Percentiles rank a stretch among this genome's conserved stretches.
Evolutionary conservation across 2,329 filamentous ascomycete genomes (phyloP).

Genomic region (Pseudopyricularia cyperi): DNA sequence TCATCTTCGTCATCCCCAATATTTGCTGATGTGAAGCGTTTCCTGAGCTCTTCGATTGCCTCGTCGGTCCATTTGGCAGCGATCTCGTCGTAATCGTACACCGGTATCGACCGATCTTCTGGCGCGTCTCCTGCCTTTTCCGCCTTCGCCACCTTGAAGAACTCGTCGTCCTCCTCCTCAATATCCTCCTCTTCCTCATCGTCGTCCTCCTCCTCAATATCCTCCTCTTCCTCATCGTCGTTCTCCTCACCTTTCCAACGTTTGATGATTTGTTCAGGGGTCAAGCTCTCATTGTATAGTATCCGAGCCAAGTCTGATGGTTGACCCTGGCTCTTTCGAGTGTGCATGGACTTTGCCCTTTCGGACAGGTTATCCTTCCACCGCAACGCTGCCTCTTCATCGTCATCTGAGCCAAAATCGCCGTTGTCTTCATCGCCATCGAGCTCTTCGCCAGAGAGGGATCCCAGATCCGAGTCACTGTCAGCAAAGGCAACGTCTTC

Average conservation of each 20-base stretch:
- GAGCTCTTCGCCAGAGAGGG: conserved; percentile 46
- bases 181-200: conserved; percentile 45
- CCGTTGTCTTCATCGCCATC: conserved; percentile 32
- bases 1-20: conserved; percentile 40
- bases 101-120: conserved; percentile 69
- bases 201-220: conserved; percentile 42
- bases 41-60: conserved; percentile 60
- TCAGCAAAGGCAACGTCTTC: conserved; percentile 85
- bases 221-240: conserved; percentile 42
- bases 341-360: conserved; percentile 60
- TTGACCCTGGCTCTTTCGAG: conserved; percentile 58
- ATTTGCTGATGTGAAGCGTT: conserved; percentile 61
- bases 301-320: conserved; percentile 72
- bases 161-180: conserved; percentile 45
- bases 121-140: conserved; percentile 55
- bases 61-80: conserved; percentile 78
- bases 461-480: conserved; percentile 91
- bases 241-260: conserved; percentile 62
- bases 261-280: conserved; percentile 60
- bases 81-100: conserved; percentile 67
- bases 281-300: conserved; percentile 76
- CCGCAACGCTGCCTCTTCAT: conserved; percentile 59
- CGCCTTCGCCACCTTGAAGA: conserved; percentile 51
- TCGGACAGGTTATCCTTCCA: conserved; percentile 86
- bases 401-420: conserved; percentile 32